Base-by-base conservation (phyloP, 768 basidiomycete genomes). In the Lentinula lateritia region DNA sequence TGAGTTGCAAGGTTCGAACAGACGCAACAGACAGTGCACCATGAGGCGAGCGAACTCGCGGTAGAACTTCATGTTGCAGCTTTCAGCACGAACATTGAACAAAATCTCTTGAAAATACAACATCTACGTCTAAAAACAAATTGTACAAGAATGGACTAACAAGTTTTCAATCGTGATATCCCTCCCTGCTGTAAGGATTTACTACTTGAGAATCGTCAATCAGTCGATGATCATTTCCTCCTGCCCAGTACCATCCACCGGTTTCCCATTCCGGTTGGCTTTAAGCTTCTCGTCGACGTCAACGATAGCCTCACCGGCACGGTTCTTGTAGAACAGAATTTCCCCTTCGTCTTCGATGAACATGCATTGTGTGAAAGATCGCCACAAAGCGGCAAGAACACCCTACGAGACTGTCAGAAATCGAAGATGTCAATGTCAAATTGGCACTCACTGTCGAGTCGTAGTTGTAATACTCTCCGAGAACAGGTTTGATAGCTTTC, bases 341-440 rank as follows among this genome's bases (percentile, higher is more conserved):
- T 74, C 75, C 16, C 83, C 84, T 52, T 84, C 80, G 53, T 79
- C 76, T 64, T 86, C 85, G 15, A 87, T 76, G 66, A 85, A 86
- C 16, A 69, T 72, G 66, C 85, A 86, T 65, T 83, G 76, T 7
- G 82, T 85, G 68, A 86, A 86, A 0, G 84, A 82, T 36, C 83
- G 72, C 76, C 82, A 85, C 1, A 86, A 75, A 0, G 83, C 82
- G 57, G 76, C 74, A 39, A 80, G 58, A 2, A 74, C 74, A 32
- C 74, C 73, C 77, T 80, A 34, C 8, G 7, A 20, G 15, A 13
- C 9, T 16, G 28, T 34, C 6, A 50, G 23, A 23, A 20, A 52
- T 8, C 2, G 12, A 15, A n/a, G 7, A 20, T 13, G 36, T 6
- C 12, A 36, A 39, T 41, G 36, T n/a, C 35, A 18, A 39, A 39